Percentiles rank a stretch among this genome's conserved stretches.
Evolutionary conservation across 495 filamentous ascomycete genomes (phyloP).

Genomic region (Hypoxylon trugodes): DNA sequence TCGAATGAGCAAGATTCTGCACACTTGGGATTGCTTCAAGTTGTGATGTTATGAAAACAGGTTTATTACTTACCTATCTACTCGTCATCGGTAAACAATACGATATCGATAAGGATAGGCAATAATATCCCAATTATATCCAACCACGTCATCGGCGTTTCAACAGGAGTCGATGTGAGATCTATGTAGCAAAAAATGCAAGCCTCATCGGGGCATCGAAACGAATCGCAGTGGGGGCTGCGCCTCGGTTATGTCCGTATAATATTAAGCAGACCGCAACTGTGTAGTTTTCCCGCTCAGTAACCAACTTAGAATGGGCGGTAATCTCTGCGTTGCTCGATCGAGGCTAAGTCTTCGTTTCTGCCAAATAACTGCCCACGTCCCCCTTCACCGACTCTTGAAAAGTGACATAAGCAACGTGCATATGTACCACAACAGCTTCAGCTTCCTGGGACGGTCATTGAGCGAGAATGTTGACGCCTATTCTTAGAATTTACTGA

Average conservation of each 20-base stretch:
- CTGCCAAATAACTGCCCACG: constrained; percentile 2
- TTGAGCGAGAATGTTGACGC: constrained; percentile 4
- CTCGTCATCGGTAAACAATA: too few species aligned
- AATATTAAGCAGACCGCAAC: constrained; percentile 36
- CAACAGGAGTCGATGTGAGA: too few species aligned
- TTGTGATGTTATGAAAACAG: too few species aligned
- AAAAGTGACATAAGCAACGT: constrained; percentile 33
- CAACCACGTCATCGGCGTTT: too few species aligned
- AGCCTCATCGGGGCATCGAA: too few species aligned
- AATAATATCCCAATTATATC: too few species aligned
- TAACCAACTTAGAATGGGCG: constrained; percentile 13
- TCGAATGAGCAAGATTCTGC: too few species aligned
- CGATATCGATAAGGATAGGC: neutral
- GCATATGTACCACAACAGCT: constrained; percentile 15
- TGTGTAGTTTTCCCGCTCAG: constrained; percentile 1
- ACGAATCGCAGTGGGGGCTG: neutral
- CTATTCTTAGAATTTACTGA: constrained; percentile 21
- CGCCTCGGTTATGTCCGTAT: constrained; percentile 13
- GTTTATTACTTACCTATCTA: too few species aligned
- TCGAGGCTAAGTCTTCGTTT: constrained; percentile 22
- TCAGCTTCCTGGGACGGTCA: constrained; percentile 15
- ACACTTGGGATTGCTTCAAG: too few species aligned
- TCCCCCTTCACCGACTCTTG: constrained; percentile 36
- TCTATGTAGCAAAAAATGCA: too few species aligned
- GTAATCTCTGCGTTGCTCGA: constrained; percentile 3